Evolutionary conservation across 1,284 basidiomycete genomes (phyloP), one percentile per base, ranked within the genome.

Genomic region (Ceratobasidium sp.): DNA sequence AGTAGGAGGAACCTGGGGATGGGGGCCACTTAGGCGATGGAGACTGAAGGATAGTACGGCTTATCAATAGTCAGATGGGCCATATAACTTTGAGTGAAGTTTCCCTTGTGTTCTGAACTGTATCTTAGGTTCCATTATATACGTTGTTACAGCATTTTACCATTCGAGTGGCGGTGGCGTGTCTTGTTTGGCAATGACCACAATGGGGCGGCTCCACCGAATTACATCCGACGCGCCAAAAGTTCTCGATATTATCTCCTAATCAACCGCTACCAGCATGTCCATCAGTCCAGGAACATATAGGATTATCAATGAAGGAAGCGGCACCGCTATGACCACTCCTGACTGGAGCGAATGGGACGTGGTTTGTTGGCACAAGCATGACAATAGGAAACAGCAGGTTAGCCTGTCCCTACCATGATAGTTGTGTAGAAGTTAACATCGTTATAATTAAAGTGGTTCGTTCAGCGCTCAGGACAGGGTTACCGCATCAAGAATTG

Each of bases 1-100:
- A 7, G 41, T 86, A 87, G 41, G 78, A 90, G 69, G 69, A 22
- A 61, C 24, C 76, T 92, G 89, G 89, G 92, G 91, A 88, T 92
- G 90, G 90, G 90, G 90, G 0, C 92, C 92, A 1, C 80, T 93
- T 37, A 84, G 86, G 54, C 84, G 85, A 49, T 93, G 92, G 92
- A 84, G 92, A 65, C 81, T 93, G 78, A 87, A 89, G 78, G 92
- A 93, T 78, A 88, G 89, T 76, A 93, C 92, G 24, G 84, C 85
- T 65, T 93, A 93, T 81, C 87, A 81, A 82, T 72, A 39, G 34
- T 31, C n/a, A 27, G 14, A 5, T 43, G 24, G 46, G 9, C 1
- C 9, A 7, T 19, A n/a, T 24, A 13, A 11, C 1, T n/a, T 16
- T 13, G 46, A 19, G 2, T 29, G 34, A 19, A 6, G 22, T 16